Percentiles rank a stretch among this genome's conserved stretches.
phyloP scores from a whole-genome alignment of 1,284 basidiomycete genomes.

The Rhizoctonia solani region DNA sequence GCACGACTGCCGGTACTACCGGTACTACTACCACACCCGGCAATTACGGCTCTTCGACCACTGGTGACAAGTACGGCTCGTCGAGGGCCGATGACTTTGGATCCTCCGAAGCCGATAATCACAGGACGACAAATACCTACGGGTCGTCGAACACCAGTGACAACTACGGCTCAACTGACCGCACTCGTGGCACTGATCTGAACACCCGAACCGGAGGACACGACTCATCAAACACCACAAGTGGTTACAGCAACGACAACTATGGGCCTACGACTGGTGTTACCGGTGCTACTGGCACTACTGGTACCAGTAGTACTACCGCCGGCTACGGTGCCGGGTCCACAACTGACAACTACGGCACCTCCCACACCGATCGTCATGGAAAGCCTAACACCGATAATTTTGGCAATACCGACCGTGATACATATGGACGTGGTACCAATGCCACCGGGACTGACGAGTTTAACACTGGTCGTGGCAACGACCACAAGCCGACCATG shows the following conservation, averaged over 20 bases:
- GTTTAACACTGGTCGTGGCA: neutral
- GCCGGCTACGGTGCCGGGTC: no score
- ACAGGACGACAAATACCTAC: neutral
- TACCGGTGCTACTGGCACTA: neutral
- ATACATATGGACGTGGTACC: constrained; percentile 21
- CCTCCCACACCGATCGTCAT: neutral
- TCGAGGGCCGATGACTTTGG: neutral
- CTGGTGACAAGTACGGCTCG: neutral
- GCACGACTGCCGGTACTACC: neutral
- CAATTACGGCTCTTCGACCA: neutral
- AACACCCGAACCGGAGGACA: neutral
- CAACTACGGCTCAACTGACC: neutral
- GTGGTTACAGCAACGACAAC: neutral
- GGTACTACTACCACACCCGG: neutral
- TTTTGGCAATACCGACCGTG: constrained; percentile 7
- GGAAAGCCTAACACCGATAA: neutral
- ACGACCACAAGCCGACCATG: constrained; percentile 19
- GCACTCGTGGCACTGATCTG: neutral
- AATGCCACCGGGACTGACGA: neutral
- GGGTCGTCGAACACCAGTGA: neutral
- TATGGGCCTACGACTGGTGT: neutral
- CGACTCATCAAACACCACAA: neutral
- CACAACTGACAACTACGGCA: neutral
- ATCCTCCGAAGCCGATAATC: neutral
- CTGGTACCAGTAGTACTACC: no score